Conservation (phyloP, 2,329 filamentous ascomycete species). For the Helotiales sp. region DNA sequence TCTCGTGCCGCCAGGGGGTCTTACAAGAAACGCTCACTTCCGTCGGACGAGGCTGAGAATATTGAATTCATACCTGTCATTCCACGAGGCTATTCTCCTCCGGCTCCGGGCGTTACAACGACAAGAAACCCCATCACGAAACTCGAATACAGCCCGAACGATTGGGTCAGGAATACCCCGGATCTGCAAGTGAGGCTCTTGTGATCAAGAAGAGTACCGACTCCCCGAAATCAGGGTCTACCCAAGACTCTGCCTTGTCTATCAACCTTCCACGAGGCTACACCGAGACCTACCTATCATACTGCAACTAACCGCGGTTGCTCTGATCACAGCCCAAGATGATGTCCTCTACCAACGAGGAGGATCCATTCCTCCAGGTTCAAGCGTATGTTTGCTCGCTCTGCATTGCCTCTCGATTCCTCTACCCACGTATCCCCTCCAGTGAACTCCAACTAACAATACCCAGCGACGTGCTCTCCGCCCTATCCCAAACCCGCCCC, state of each 20-base stretch:
- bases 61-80: background rate
- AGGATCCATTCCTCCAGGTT: slow-evolving; percentile 72
- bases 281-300: background rate
- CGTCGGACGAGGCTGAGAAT: background rate
- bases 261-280: background rate
- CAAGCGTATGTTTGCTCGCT: slow-evolving; percentile 55
- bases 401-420: background rate
- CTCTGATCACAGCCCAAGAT: slow-evolving; percentile 40
- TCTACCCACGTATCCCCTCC: background rate
- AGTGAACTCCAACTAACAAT: slow-evolving; percentile 14
- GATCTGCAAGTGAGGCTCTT: background rate
- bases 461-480: slow-evolving; percentile 79
- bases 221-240: background rate
- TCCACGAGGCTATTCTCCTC: background rate
- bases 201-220: background rate
- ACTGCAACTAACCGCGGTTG: background rate
- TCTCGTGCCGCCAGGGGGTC: background rate
- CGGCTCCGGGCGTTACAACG: no score
- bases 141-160: no score
- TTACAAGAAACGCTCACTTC: background rate
- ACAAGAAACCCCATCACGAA: no score
- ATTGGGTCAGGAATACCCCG: background rate
- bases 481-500: slow-evolving; percentile 77
- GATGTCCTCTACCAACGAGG: slow-evolving; percentile 68
- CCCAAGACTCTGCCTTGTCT: background rate